Base-by-base conservation (phyloP, 768 basidiomycete species). In the Leccinum disarticulatum region DNA sequence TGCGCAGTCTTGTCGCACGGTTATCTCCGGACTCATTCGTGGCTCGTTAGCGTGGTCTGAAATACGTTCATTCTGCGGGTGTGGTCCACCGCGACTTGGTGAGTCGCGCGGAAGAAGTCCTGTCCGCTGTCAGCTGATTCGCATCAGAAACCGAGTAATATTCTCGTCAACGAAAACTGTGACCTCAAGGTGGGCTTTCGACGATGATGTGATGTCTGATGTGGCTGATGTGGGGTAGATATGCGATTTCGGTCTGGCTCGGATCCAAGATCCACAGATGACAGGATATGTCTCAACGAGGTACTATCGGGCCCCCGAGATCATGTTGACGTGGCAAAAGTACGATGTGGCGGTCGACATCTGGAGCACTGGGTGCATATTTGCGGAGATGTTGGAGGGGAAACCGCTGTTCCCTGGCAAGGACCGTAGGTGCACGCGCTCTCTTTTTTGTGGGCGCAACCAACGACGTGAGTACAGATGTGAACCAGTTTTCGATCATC, bases 261-360 rank as follows among this genome's bases (percentile, higher is more conserved):
- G 97, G 55, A 95, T 99, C 64, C 97, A 98, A 76, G 97, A 99
- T 73, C 96, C 96, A 5, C 97, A 99, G 74, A 99, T 99, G 97
- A 99, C 97, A 1, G 97, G 97, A 62, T 99, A 98, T 72, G 97
- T 98, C 61, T 98, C 97, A 58, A 99, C 97, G 54, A 83, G 97
- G 66, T 99, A 99, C 78, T 99, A 99, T 74, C 90, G 97, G 54
- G 97, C 97, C 6, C 97, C 97, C 6, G 97, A 99, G 77, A 99
- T 99, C 79, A 99, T 99, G 97, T 83, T 99, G 72, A 99, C 97
- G 41, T 99, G 97, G 97, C 97, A 99, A 76, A 98, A 98, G 80
- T 99, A 99, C 78, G 96, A 98, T 74, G 95, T 98, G 58, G 97
- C 96, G 54, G 97, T 99, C 62, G 97, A 99, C 73, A 96, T 98